These are phyloP conservation scores for Daedaleopsis nitida DNA, from an alignment of 768 basidiomycete genomes.

Conservation along the genomic window DNA sequence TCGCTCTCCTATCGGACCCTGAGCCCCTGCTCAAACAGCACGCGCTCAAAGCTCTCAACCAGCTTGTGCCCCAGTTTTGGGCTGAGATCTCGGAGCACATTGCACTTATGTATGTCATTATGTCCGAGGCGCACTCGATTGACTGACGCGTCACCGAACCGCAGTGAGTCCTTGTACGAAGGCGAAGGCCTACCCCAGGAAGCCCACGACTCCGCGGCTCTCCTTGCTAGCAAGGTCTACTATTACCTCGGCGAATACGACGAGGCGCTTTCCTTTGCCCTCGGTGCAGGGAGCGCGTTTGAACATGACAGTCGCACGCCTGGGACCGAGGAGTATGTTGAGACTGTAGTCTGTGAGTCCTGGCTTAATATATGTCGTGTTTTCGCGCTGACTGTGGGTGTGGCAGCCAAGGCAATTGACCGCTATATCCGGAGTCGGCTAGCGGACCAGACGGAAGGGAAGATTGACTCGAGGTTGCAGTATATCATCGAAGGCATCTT, in stretches of 20 bases:
- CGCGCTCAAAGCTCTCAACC: constrained; percentile 81
- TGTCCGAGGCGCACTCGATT: neutral
- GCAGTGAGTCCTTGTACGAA: constrained; percentile 90
- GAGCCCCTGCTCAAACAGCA: constrained; percentile 87
- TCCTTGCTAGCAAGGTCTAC: constrained; percentile 97
- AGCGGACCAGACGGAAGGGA: constrained; percentile 56
- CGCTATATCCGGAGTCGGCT: constrained; percentile 77
- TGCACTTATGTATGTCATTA: constrained; percentile 73
- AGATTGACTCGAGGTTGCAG: constrained; percentile 80
- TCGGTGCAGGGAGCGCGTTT: constrained; percentile 87
- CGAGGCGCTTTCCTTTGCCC: constrained; percentile 93
- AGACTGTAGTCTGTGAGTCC: constrained; percentile 89
- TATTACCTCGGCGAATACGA: constrained; percentile 96
- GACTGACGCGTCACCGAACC: constrained; percentile 5
- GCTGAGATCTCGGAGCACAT: constrained; percentile 97
- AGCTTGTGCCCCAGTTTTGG: constrained; percentile 94
- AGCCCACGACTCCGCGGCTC: constrained; percentile 80
- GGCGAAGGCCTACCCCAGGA: constrained; percentile 70
- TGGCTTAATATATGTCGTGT: neutral
- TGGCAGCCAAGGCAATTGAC: constrained; percentile 92
- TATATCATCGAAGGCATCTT: constrained; percentile 90
- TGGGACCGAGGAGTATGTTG: constrained; percentile 84
- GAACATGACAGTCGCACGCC: constrained; percentile 64
- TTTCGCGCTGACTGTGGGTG: neutral
- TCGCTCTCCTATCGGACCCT: constrained; percentile 89